A percentile compares a stretch with the other conserved stretches of the same genome.
phyloP scores from a whole-genome alignment of 352 stramenopile genomes.

The Pythium brassicae region DNA sequence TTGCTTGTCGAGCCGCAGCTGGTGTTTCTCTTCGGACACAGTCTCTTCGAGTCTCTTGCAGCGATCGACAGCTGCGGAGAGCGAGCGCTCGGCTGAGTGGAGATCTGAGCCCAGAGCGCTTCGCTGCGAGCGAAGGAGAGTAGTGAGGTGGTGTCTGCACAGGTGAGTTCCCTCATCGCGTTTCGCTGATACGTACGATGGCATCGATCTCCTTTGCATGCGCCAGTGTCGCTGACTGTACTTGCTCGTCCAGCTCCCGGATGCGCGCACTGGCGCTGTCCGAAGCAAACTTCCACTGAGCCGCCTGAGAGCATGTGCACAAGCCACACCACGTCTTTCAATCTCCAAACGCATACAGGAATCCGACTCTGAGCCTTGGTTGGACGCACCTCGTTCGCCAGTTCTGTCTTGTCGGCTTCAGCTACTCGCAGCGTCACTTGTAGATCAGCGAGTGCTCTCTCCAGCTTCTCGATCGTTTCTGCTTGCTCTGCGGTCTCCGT shows the following conservation, averaged over 20 bases:
- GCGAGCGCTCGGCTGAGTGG: constrained; percentile 2
- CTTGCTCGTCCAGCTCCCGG: neutral
- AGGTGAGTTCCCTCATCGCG: too few relatives aligned
- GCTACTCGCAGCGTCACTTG: constrained; percentile 1
- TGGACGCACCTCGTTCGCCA: constrained; percentile 8
- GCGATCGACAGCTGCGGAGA: constrained; percentile 9
- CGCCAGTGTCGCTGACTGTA: neutral
- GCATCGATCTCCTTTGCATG: constrained; percentile 5
- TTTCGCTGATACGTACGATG: neutral
- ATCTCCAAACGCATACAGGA: neutral
- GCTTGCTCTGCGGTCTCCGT: constrained; percentile 8
- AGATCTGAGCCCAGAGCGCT: constrained; percentile 1
- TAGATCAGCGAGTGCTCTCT: constrained; percentile 15
- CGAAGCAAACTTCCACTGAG: neutral
- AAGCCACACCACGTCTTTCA: neutral
- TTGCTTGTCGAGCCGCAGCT: constrained; percentile 27
- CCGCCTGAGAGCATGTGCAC: neutral
- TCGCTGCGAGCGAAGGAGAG: neutral
- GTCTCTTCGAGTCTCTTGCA: constrained; percentile 17
- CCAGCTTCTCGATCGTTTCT: constrained; percentile 5
- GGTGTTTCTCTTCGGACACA: constrained; percentile 20
- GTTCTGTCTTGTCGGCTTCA: constrained; percentile 3
- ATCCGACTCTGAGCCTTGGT: neutral
- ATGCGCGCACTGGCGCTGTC: neutral
- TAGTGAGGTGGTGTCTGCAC: neutral